Evolutionary conservation across 2,329 filamentous ascomycete species (phyloP).

Genomic region (Paraphaeosphaeria minitans): DNA sequence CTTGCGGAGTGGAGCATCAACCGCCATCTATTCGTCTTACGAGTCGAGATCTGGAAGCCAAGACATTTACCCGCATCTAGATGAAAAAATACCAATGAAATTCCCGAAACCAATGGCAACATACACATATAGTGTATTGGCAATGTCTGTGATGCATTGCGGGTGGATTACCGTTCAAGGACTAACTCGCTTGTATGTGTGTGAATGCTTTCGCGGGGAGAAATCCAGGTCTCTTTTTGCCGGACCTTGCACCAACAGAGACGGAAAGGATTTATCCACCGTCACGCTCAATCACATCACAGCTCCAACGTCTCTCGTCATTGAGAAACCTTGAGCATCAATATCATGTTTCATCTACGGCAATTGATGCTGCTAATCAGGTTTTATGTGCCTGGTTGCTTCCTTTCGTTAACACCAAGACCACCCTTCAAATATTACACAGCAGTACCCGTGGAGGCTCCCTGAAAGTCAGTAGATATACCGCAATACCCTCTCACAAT

Average conservation of each 20-base stretch:
- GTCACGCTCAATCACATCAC: constrained; percentile 16
- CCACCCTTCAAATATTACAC: background rate
- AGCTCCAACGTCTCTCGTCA: background rate
- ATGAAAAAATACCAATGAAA: background rate
- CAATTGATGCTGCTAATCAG: constrained; percentile 11
- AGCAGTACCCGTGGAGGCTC: background rate
- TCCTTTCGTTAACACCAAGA: constrained; percentile 6
- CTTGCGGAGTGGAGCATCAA: constrained; percentile 4
- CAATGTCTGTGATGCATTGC: background rate
- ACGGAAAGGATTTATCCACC: constrained; percentile 13
- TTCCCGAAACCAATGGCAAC: constrained; percentile 2
- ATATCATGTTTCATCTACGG: constrained; percentile 19
- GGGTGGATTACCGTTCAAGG: constrained; percentile 11
- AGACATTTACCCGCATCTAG: background rate
- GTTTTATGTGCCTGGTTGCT: background rate
- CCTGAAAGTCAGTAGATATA: background rate
- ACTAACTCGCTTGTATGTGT: constrained; percentile 10
- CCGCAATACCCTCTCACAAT: background rate
- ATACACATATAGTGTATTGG: background rate
- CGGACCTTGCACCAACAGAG: constrained; percentile 13
- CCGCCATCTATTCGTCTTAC: constrained; percentile 6
- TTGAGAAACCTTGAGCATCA: constrained; percentile 14
- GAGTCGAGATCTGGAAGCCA: constrained; percentile 5
- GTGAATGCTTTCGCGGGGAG: constrained; percentile 17
- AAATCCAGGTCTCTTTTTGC: background rate